A percentile compares a stretch with the other conserved stretches of the same genome.
phyloP scores from a whole-genome alignment of 306 rosid genomes.

The Trifolium pratense region DNA sequence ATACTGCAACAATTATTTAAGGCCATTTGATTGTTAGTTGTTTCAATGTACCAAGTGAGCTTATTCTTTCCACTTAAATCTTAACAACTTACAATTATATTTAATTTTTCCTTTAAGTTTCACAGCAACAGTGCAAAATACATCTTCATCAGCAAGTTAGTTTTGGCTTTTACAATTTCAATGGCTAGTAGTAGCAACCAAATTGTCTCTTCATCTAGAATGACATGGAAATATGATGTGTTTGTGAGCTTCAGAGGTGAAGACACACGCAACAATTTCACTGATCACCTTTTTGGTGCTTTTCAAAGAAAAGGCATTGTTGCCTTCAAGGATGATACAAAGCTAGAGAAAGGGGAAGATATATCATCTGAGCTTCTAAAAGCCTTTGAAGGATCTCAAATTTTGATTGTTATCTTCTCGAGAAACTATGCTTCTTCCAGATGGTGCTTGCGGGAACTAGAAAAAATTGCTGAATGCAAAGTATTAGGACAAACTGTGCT shows the following conservation, averaged over 20 bases:
- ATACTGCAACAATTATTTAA: too few species aligned
- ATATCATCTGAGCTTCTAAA: neutral
- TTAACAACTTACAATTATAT: too few species aligned
- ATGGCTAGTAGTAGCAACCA: neutral
- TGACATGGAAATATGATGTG: conserved; percentile 21
- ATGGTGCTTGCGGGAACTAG: conserved; percentile 45
- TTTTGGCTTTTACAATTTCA: neutral
- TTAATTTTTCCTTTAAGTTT: too few species aligned
- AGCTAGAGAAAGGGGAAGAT: neutral
- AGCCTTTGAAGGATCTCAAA: conserved; percentile 17
- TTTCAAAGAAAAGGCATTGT: neutral
- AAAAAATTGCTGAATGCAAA: neutral
- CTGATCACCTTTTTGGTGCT: neutral
- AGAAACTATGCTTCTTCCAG: neutral
- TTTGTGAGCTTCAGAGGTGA: conserved; percentile 31
- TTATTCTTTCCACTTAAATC: too few species aligned
- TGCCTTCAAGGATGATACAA: neutral
- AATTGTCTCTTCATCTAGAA: neutral
- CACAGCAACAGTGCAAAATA: too few species aligned
- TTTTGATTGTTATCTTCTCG: conserved; percentile 35
- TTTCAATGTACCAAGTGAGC: too few species aligned
- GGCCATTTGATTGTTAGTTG: too few species aligned
- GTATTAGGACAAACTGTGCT: neutral
- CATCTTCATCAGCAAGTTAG: too few species aligned
- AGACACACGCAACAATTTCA: neutral